Conservation (phyloP, 1,139 yeast species). For the Entelexis paramagnoliae region DNA sequence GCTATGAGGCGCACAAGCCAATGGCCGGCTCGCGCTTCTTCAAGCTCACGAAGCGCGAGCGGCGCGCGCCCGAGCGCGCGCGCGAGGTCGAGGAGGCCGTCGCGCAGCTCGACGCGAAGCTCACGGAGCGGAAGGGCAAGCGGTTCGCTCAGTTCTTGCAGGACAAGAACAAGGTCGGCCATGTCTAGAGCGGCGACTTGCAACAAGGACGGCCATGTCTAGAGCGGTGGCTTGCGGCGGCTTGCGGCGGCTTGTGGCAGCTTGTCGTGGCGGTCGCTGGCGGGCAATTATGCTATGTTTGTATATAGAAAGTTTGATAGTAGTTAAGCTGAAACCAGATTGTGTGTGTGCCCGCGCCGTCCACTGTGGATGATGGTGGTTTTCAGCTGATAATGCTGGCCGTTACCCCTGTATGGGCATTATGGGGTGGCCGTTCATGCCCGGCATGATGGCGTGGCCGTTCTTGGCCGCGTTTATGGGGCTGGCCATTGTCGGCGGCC, state of each 20-base stretch:
- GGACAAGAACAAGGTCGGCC: constrained; percentile 18
- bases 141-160: constrained; percentile 26
- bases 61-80: constrained; percentile 53
- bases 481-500: background rate
- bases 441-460: too few species aligned
- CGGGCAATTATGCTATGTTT: background rate
- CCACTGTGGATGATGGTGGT: too few species aligned
- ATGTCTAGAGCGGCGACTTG: constrained; percentile 10
- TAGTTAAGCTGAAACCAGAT: background rate
- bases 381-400: too few species aligned
- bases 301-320: background rate
- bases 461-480: too few species aligned
- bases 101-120: constrained; percentile 59
- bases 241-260: too few species aligned
- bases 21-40: constrained; percentile 71
- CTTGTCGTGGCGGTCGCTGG: too few species aligned
- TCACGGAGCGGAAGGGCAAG: constrained; percentile 37
- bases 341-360: background rate
- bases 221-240: too few species aligned
- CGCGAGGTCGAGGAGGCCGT: constrained; percentile 55
- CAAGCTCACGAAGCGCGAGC: constrained; percentile 74
- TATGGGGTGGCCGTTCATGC: background rate
- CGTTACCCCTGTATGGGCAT: background rate
- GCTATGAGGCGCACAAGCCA: constrained; percentile 51
- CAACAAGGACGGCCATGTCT: too few species aligned